A percentile compares a stretch with the other conserved stretches of the same genome.
phyloP scores from a whole-genome alignment of 2,329 filamentous ascomycete genomes.

The Colletotrichum simmondsii region DNA sequence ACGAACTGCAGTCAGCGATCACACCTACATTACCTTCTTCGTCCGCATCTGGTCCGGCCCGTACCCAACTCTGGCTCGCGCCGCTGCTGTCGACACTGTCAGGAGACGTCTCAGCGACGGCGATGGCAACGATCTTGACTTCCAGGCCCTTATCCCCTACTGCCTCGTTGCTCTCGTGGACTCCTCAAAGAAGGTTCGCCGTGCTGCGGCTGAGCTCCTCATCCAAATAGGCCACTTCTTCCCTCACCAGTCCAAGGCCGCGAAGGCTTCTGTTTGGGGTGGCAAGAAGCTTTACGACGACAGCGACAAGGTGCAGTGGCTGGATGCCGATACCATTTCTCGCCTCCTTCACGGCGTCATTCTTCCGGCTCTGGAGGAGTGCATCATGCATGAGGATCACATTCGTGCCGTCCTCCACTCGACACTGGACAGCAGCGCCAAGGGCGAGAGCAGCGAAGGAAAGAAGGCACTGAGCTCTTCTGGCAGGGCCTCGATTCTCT shows the following conservation, averaged over 20 bases:
- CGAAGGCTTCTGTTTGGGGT: conserved; percentile 66
- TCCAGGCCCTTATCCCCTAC: conserved; percentile 88
- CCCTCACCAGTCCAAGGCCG: conserved; percentile 48
- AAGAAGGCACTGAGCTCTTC: conserved; percentile 68
- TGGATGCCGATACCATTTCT: conserved; percentile 66
- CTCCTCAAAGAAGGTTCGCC: conserved; percentile 78
- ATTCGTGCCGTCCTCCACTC: conserved; percentile 72
- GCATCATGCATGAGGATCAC: conserved; percentile 80
- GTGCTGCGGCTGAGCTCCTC: conserved; percentile 77
- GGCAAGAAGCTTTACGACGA: conserved; percentile 73
- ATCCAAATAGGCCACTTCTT: conserved; percentile 65
- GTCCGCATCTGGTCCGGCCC: conserved; percentile 79
- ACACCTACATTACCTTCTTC: conserved; percentile 81
- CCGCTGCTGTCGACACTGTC: conserved; percentile 74
- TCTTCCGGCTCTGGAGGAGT: conserved; percentile 85
- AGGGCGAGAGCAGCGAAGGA: conserved; percentile 53
- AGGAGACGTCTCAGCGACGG: conserved; percentile 65
- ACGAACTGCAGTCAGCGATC: conserved; percentile 65
- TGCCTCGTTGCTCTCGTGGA: conserved; percentile 80
- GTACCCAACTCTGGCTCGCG: conserved; percentile 75
- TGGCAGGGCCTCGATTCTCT: conserved; percentile 72
- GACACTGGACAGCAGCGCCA: conserved; percentile 63
- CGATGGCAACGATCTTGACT: conserved; percentile 66
- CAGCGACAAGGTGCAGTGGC: conserved; percentile 62
- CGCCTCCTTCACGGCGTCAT: conserved; percentile 75